Base-by-base conservation (phyloP, 1,139 yeast species). In the Debaryomycetaceae sp. region DNA sequence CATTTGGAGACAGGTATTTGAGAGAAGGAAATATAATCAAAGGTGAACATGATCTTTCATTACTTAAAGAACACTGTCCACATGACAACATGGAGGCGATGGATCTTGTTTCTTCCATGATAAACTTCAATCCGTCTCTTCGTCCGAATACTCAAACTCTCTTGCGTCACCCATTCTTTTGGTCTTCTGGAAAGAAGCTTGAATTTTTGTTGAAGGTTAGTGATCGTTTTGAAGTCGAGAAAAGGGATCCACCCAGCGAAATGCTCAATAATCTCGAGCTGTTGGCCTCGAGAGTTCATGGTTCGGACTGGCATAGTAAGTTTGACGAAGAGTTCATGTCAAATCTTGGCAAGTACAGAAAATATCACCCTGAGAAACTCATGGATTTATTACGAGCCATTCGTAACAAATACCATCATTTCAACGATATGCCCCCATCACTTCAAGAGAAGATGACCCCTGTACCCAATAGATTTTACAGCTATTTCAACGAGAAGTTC, bases 321-420 rank as follows among this genome's bases (percentile, higher is more conserved):
- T 82, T 92, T 55, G 94, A 88, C 53, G 59, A 66, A 9, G 70
- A 72, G 17, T 87, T 92, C 55, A 71, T 87, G 67, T 87, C 83
- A 17, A 88, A 91, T 55, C 69, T 94, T 47, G 96, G 96, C 16
- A 87, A 86, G 57, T 92, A 88, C 59, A 75, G 99, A 51, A 91
- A 88, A 61, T 94, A 92, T 58, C 84, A 84, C 47, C 78, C 85
- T 0, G 81, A 78, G 42, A 85, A 82, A 48, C 63, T 92, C 37
- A 79, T 88, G 81, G 98, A 94, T 59, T 66, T 92, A 41, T 65
- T 92, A 41, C 72, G 99, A 46, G 97, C 97, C 0, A 67, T 92
- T 51, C 73, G 99, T 50, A 92, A 92, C 67, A 92, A 92, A 59
- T 82, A 86, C 57, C 96, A 88, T 59, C 99, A 92, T 61, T 92